Evolutionary conservation across 371 early-diverging fungal genomes (phyloP).

Genomic region (Choanephora cucurbitarum): DNA sequence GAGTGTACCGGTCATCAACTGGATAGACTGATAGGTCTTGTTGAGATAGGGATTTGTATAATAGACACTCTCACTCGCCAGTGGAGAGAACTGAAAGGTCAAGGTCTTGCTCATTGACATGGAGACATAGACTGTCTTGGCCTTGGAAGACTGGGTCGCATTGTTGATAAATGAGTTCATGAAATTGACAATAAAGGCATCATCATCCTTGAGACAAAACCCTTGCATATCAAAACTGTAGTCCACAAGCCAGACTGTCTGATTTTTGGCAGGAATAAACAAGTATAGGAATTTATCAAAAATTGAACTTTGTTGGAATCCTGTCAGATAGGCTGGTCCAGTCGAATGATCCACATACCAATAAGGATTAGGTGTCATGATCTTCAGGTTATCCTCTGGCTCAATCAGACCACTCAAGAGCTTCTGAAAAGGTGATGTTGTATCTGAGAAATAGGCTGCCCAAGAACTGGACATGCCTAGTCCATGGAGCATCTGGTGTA

Average conservation of each 20-base stretch:
- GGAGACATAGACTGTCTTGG: constrained; percentile 21
- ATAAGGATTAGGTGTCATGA: constrained; percentile 34
- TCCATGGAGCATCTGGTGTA: constrained; percentile 42
- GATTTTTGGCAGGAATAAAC: constrained; percentile 12
- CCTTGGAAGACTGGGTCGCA: constrained; percentile 20
- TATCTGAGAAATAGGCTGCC: constrained; percentile 37
- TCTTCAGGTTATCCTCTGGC: constrained; percentile 20
- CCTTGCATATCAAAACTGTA: constrained; percentile 30
- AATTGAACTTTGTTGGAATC: constrained; percentile 38
- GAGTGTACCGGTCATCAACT: constrained; percentile 13
- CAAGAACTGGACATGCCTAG: constrained; percentile 39
- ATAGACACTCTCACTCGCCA: neutral
- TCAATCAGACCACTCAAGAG: constrained; percentile 23
- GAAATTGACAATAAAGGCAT: constrained; percentile 29
- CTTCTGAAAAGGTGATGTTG: constrained; percentile 29
- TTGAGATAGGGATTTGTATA: constrained; percentile 13
- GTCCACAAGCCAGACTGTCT: constrained; percentile 14
- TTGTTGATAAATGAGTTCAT: constrained; percentile 25
- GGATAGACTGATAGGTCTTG: constrained; percentile 13
- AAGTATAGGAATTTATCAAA: constrained; percentile 39
- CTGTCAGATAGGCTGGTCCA: constrained; percentile 31
- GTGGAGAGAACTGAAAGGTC: constrained; percentile 6
- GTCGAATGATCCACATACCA: constrained; percentile 20
- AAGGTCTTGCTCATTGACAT: constrained; percentile 16
- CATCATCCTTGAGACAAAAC: constrained; percentile 17